Evolutionary conservation across 306 rosid genomes (phyloP), one percentile per base, ranked within the genome.

Genomic region (Heteromeles arbutifolia): DNA sequence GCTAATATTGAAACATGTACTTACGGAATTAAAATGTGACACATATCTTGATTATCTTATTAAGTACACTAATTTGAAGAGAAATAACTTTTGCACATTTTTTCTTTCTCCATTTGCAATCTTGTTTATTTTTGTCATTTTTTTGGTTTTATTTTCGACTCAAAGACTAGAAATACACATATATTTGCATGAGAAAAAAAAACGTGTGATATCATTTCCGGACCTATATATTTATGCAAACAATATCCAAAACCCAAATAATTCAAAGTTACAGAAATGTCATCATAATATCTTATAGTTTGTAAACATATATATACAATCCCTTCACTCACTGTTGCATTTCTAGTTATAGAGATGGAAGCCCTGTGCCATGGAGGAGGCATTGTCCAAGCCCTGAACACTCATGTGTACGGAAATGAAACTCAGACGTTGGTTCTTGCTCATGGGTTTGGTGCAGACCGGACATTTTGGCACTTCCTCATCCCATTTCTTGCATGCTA

Each of bases 391-490:
- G 85, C 86, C 34, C 79, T 89, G 0, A 89, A 85, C 52, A 82
- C 85, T 17, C 62, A 77, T 63, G 56, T 86, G 64, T 83, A 83
- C 44, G 90, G 93, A 74, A 85, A 89, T 74, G 87, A 82, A 37
- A 84, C 70, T 8, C 78, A 83, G 70, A 83, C 89, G 3, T 32
- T 86, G 12, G 84, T 86, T 78, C 86, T 86, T 26, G 86, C 87
- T 32, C 87, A 86, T 28, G 89, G 93, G 14, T 83, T 58, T 69
- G 90, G 87, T 15, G 66, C 83, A 41, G 86, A 81, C 70, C 87
- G 77, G 45, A 83, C 74, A 3, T 59, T 70, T 19, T 81, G 89
- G 90, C 78, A 77, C 64, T 81, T 68, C 75, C 83, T 86, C 21
- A 22, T 88, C 63, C 90, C 89, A 12, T 79, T 67, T 77, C 75